Percentiles rank a stretch among this genome's conserved stretches.
Conservation (phyloP, 306 rosid species). For the Prunus davidiana region DNA sequence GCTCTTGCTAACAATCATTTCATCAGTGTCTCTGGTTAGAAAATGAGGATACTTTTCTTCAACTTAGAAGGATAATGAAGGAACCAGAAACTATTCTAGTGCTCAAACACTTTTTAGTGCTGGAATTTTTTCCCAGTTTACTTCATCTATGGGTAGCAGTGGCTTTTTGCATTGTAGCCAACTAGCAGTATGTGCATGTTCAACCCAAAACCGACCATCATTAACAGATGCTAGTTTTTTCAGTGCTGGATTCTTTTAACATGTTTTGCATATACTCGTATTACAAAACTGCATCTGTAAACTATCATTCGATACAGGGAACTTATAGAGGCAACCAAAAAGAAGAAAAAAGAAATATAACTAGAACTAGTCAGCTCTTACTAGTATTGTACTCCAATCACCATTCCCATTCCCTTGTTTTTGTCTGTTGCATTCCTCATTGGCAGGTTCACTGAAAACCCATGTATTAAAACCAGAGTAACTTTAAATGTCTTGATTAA, state of each 20-base stretch:
- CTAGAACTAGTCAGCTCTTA: constrained; percentile 31
- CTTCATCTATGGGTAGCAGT: no score
- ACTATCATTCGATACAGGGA: neutral
- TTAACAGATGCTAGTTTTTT: neutral
- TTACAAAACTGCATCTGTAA: no score
- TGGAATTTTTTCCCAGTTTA: no score
- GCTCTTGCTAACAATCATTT: neutral
- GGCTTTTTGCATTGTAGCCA: no score
- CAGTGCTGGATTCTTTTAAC: neutral
- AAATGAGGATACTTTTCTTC: neutral
- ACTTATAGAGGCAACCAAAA: neutral
- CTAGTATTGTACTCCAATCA: constrained; percentile 66
- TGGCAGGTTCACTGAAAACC: constrained; percentile 66
- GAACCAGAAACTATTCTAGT: no score
- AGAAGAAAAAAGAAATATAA: neutral
- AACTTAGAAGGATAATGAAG: neutral
- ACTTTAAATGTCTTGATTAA: constrained; percentile 7
- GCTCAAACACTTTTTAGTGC: no score
- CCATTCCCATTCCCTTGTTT: constrained; percentile 34
- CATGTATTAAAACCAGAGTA: constrained; percentile 22
- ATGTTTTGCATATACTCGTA: no score
- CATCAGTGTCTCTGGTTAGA: neutral
- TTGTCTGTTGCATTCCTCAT: constrained; percentile 45
- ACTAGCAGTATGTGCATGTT: no score
- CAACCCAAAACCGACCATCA: no score